A percentile compares a stretch with the other conserved stretches of the same genome.
These are phyloP conservation scores for Anacardium occidentale DNA, from an alignment of 345 rosid species.

Conservation along the genomic window DNA sequence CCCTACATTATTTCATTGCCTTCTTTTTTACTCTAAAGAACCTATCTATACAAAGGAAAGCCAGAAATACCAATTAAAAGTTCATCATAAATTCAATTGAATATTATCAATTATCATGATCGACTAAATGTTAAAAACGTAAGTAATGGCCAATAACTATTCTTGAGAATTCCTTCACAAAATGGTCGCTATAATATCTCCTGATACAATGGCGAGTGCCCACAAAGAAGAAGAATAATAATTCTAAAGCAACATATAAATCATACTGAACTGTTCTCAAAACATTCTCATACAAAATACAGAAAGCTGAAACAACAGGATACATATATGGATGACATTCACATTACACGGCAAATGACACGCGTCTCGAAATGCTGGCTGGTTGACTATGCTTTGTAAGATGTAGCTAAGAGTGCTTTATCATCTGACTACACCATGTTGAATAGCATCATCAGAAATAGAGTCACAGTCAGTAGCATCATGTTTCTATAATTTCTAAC, in stretches of 20 bases:
- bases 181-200: too few species aligned
- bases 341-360: neutral
- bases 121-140: neutral
- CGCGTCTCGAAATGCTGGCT: too few species aligned
- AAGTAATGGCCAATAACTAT: neutral
- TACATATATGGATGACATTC: neutral
- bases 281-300: too few species aligned
- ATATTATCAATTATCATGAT: too few species aligned
- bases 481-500: neutral
- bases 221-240: too few species aligned
- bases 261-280: too few species aligned
- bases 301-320: neutral
- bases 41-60: too few species aligned
- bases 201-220: too few species aligned
- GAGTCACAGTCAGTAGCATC: neutral
- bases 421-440: neutral
- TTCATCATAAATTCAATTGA: neutral
- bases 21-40: too few species aligned
- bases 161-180: too few species aligned
- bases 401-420: neutral
- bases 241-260: too few species aligned
- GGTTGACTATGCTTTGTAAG: neutral
- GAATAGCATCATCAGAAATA: neutral
- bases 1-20: too few species aligned
- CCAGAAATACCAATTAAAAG: neutral